These are phyloP conservation scores for Phytophthora pini DNA, from an alignment of 352 stramenopile species.

Conservation along the genomic window DNA sequence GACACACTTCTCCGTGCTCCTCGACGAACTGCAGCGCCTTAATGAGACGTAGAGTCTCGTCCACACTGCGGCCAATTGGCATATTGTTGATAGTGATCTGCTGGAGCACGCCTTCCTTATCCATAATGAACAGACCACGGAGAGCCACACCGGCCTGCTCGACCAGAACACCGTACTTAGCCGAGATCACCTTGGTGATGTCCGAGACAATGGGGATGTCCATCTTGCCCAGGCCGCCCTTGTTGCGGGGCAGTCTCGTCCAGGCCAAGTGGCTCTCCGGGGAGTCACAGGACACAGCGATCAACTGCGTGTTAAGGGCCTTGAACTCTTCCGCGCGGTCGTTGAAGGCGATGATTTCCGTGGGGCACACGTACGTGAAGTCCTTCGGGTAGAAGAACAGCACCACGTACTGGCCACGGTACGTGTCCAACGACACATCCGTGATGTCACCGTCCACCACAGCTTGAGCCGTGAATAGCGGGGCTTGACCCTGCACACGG, in stretches of 20 bases:
- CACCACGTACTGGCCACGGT: slow-evolving; percentile 90
- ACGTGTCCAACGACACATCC: slow-evolving; percentile 82
- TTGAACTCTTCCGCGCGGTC: slow-evolving; percentile 87
- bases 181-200: slow-evolving; percentile 92
- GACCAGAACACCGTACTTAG: slow-evolving; percentile 92
- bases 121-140: slow-evolving; percentile 94
- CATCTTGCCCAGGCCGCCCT: slow-evolving; percentile 93
- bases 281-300: slow-evolving; percentile 91
- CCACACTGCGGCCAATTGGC: slow-evolving; percentile 91
- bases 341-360: slow-evolving; percentile 92
- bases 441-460: slow-evolving; percentile 88
- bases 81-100: slow-evolving; percentile 94
- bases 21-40: slow-evolving; percentile 94
- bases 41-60: slow-evolving; percentile 93
- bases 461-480: slow-evolving; percentile 75
- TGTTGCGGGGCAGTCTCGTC: slow-evolving; percentile 88
- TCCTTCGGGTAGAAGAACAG: slow-evolving; percentile 94
- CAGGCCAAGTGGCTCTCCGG: slow-evolving; percentile 92
- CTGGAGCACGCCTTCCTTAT: slow-evolving; percentile 86
- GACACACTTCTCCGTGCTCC: slow-evolving; percentile 94
- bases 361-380: slow-evolving; percentile 92
- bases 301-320: slow-evolving; percentile 87
- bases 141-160: slow-evolving; percentile 87
- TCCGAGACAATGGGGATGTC: slow-evolving; percentile 94
- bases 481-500: slow-evolving; percentile 69